phyloP scores from a whole-genome alignment of 1,284 basidiomycete species.

The Cryptococcus wingfieldii region DNA sequence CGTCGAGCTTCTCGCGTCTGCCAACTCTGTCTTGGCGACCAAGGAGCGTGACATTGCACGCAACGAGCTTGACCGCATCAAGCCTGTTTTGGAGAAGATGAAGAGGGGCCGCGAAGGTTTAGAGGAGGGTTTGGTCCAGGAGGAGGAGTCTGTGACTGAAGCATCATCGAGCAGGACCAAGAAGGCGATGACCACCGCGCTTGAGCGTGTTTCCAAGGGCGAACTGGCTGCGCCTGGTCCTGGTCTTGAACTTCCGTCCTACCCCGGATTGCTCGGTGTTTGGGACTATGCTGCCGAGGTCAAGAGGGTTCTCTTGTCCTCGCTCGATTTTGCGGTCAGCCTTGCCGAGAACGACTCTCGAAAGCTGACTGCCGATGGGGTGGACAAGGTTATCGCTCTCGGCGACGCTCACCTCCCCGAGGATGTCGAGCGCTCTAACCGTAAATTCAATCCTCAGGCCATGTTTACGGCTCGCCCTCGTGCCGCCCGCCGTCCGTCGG shows the following conservation, averaged over 20 bases:
- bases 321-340: constrained; percentile 76
- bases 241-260: constrained; percentile 62
- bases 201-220: constrained; percentile 74
- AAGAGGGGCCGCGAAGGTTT: constrained; percentile 66
- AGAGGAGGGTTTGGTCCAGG: constrained; percentile 70
- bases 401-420: constrained; percentile 76
- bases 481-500: constrained; percentile 48
- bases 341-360: constrained; percentile 82
- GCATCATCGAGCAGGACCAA: constrained; percentile 58
- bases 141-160: constrained; percentile 73
- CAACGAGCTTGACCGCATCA: constrained; percentile 64
- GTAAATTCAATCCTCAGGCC: constrained; percentile 89
- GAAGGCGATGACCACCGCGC: constrained; percentile 62
- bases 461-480: constrained; percentile 76
- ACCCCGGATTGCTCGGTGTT: constrained; percentile 78
- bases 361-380: constrained; percentile 62
- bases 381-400: constrained; percentile 64
- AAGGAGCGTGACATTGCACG: constrained; percentile 72
- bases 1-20: constrained; percentile 76
- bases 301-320: constrained; percentile 65
- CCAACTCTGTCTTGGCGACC: constrained; percentile 81
- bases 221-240: constrained; percentile 56
- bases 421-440: constrained; percentile 70
- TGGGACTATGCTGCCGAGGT: constrained; percentile 90
- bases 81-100: constrained; percentile 85